Percentiles rank a stretch among this genome's conserved stretches.
These are phyloP conservation scores for Diaporthe capsici DNA, from an alignment of 2,329 filamentous ascomycete genomes.

Conservation along the genomic window DNA sequence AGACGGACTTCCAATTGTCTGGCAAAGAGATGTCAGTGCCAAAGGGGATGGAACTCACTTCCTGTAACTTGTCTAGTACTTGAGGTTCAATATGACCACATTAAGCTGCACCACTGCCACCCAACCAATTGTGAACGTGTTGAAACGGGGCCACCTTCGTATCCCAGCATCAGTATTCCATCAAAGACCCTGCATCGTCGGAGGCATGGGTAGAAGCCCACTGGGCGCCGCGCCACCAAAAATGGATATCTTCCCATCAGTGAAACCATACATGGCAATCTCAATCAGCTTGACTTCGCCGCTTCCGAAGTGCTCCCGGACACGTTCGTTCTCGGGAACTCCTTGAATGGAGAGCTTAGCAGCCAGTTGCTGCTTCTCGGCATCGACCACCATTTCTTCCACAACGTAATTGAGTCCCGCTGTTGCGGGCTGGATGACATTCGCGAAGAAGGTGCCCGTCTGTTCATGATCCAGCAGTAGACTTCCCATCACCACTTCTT, in stretches of 20 bases:
- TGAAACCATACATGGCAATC: not conserved
- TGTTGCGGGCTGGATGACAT: not conserved
- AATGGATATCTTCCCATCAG: not conserved
- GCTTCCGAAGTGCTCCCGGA: not conserved
- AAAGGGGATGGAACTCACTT: too few relatives aligned
- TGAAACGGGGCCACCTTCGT: too few relatives aligned
- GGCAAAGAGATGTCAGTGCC: too few relatives aligned
- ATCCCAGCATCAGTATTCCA: not conserved
- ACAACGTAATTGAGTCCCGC: not conserved
- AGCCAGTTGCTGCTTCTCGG: not conserved
- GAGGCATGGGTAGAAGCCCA: not conserved
- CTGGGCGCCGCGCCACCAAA: not conserved
- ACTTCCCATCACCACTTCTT: not conserved
- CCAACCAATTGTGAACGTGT: too few relatives aligned
- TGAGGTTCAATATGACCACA: too few relatives aligned
- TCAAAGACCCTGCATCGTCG: not conserved
- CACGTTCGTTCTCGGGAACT: not conserved
- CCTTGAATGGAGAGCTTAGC: not conserved
- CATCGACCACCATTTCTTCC: not conserved
- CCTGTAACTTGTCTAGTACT: too few relatives aligned
- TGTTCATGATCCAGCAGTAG: not conserved
- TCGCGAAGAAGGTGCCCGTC: not conserved
- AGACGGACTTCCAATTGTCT: not conserved
- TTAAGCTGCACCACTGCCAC: too few relatives aligned
- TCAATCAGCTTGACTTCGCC: not conserved